A percentile compares a stretch with the other conserved stretches of the same genome.
phyloP scores from a whole-genome alignment of 1,284 basidiomycete genomes.

The Apiotrichum montevideense region DNA sequence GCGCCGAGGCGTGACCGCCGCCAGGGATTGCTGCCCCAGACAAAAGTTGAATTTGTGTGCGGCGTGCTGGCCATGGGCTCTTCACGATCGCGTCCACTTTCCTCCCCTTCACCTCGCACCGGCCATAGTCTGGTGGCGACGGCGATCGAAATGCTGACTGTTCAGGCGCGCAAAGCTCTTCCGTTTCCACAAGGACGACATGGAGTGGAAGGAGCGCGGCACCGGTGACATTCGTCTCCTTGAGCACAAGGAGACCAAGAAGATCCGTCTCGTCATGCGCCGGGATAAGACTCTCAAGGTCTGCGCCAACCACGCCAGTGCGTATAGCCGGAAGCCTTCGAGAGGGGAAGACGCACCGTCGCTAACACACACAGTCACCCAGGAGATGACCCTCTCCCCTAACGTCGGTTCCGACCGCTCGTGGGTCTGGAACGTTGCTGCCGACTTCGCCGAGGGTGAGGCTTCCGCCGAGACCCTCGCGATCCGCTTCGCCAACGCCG shows the following conservation, averaged over 20 bases:
- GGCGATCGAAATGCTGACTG: neutral
- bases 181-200: constrained; percentile 73
- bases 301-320: constrained; percentile 95
- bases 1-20: no score
- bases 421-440: constrained; percentile 98
- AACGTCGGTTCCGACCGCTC: constrained; percentile 99
- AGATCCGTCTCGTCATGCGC: constrained; percentile 96
- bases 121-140: neutral
- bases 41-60: no score
- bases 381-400: constrained; percentile 91
- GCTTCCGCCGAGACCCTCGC: constrained; percentile 90
- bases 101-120: no score
- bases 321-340: constrained; percentile 44
- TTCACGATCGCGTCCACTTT: no score
- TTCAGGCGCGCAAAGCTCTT: constrained; percentile 95
- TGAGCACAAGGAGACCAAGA: constrained; percentile 79
- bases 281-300: constrained; percentile 99
- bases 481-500: constrained; percentile 95
- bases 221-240: constrained; percentile 86
- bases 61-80: no score
- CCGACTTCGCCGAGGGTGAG: constrained; percentile 87
- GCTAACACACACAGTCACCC: constrained; percentile 56
- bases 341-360: neutral
- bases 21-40: no score
- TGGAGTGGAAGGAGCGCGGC: constrained; percentile 86